A percentile compares a stretch with the other conserved stretches of the same genome.
Conservation (phyloP, 176 grass and related monocot genomes). For the Oropetium thomaeum region DNA sequence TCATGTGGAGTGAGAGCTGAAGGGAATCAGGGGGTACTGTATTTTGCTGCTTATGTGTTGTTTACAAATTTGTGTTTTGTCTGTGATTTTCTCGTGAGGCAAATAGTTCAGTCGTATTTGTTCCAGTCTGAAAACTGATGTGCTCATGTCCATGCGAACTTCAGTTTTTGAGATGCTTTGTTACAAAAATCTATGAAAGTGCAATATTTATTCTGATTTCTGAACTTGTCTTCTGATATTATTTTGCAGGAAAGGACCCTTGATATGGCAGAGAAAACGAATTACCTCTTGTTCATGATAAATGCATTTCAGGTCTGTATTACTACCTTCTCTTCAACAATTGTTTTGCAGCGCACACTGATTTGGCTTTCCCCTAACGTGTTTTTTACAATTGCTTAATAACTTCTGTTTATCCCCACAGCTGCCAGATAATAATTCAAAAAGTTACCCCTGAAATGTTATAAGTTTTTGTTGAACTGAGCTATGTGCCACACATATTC, state of each 20-base stretch:
- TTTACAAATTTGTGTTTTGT: background rate
- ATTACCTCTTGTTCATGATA: conserved; percentile 96
- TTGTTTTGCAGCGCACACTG: conserved; percentile 2
- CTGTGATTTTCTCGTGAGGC: background rate
- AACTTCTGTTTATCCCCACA: background rate
- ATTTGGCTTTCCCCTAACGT: background rate
- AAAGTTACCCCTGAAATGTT: background rate
- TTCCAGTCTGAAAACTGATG: background rate
- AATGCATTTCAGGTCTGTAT: conserved; percentile 87
- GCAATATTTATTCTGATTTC: background rate
- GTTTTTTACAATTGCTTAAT: background rate
- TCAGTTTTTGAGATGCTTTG: background rate
- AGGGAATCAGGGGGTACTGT: background rate
- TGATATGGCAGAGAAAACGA: conserved; percentile 88
- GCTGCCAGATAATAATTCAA: background rate
- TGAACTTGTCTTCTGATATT: conserved; percentile 19
- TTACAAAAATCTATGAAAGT: conserved; percentile 9
- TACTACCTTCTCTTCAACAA: background rate
- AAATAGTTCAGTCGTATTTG: background rate
- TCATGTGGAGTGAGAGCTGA: background rate
- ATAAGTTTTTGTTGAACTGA: conserved; percentile 1
- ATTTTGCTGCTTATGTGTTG: background rate
- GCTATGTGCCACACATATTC: background rate
- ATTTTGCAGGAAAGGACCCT: conserved; percentile 61
- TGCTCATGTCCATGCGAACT: background rate